phyloP scores from a whole-genome alignment of 352 stramenopile genomes.

The Pythium guiyangense region DNA sequence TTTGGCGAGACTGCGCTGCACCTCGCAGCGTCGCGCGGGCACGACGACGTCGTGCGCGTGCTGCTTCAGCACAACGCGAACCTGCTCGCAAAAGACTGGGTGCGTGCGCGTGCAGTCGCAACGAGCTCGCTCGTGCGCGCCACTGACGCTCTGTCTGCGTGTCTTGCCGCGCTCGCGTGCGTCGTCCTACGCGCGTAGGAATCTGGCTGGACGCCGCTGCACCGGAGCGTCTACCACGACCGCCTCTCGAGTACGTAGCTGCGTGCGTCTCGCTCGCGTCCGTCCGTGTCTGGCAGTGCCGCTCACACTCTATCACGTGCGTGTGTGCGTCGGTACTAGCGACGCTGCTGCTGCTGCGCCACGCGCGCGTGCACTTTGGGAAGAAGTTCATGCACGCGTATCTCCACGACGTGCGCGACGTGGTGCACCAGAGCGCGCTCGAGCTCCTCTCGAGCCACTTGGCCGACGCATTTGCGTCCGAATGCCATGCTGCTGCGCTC shows the following conservation, averaged over 20 bases:
- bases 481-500: not conserved
- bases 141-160: conserved; percentile 3
- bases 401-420: conserved; percentile 44
- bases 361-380: conserved; percentile 44
- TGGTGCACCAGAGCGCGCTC: conserved; percentile 56
- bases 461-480: conserved; percentile 3
- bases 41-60: conserved; percentile 46
- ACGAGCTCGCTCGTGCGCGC: not conserved
- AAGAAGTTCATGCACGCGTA: conserved; percentile 46
- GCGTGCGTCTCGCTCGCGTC: too few relatives aligned
- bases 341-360: conserved; percentile 62
- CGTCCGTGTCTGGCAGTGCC: not conserved
- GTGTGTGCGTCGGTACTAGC: conserved; percentile 34
- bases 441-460: conserved; percentile 41
- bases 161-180: conserved; percentile 7
- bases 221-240: conserved; percentile 66
- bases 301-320: not conserved
- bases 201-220: conserved; percentile 77
- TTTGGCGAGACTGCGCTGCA: conserved; percentile 74
- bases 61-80: conserved; percentile 53
- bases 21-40: conserved; percentile 48
- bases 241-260: conserved; percentile 69
- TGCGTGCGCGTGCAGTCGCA: conserved; percentile 25
- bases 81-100: conserved; percentile 51
- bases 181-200: conserved; percentile 33